These are phyloP conservation scores for Aspergillus conjunctus DNA, from an alignment of 495 filamentous ascomycete genomes.

Conservation along the genomic window DNA sequence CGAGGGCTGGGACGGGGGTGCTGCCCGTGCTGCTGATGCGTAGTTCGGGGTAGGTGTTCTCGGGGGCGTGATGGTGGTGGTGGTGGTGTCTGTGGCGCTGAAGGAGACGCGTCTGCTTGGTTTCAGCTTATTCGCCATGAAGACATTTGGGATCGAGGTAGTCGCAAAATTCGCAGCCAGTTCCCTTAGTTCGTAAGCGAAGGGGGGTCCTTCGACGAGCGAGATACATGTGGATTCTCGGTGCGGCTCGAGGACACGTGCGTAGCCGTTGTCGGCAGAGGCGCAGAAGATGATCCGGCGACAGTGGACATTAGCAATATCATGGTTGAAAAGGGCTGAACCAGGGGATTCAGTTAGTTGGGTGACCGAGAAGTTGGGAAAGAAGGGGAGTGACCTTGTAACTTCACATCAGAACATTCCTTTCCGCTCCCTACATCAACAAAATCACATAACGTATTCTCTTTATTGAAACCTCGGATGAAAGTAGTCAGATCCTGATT, in stretches of 20 bases:
- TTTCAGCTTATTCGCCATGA: conserved; percentile 27
- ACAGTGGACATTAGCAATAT: conserved; percentile 31
- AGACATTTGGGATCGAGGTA: conserved; percentile 28
- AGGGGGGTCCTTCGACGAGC: conserved; percentile 32
- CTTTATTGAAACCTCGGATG: conserved; percentile 40
- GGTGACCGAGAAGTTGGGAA: not conserved
- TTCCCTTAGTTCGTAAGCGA: conserved; percentile 29
- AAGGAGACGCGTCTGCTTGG: conserved; percentile 20
- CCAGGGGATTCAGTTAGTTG: not conserved
- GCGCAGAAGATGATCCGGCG: conserved; percentile 33
- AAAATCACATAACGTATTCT: conserved; percentile 32
- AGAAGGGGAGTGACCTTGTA: conserved; percentile 24
- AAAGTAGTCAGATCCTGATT: conserved; percentile 25
- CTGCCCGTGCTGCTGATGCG: conserved; percentile 22
- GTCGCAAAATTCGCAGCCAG: conserved; percentile 23
- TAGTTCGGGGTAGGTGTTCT: conserved; percentile 25
- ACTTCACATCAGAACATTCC: conserved; percentile 38
- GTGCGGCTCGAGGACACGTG: conserved; percentile 29
- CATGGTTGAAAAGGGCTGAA: conserved; percentile 29
- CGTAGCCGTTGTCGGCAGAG: conserved; percentile 37
- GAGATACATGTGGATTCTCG: conserved; percentile 26
- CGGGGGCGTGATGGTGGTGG: conserved; percentile 12
- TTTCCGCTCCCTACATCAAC: conserved; percentile 38
- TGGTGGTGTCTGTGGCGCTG: conserved; percentile 5
- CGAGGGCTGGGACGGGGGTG: conserved; percentile 7